Percentiles rank a stretch among this genome's conserved stretches.
phyloP scores from a whole-genome alignment of 257 asterid genomes.

The Solanum lycopersicoides region DNA sequence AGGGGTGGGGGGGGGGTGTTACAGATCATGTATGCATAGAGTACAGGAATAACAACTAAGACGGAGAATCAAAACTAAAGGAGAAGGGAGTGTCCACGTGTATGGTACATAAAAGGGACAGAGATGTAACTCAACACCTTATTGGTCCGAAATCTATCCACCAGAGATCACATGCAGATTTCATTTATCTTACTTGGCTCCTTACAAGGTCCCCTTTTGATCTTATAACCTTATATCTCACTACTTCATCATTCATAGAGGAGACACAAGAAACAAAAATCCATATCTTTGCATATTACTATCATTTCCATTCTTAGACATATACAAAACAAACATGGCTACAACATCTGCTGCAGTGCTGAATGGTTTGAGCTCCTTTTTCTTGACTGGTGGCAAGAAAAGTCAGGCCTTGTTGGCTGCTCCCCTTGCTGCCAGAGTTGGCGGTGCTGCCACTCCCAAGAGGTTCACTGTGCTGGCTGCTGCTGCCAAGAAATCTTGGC shows the following conservation, averaged over 20 bases:
- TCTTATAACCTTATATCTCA: slow-evolving; percentile 9
- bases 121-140: slow-evolving; percentile 25
- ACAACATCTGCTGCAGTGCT: slow-evolving; percentile 85
- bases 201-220: slow-evolving; percentile 13
- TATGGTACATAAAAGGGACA: slow-evolving; percentile 1
- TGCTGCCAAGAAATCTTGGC: slow-evolving; percentile 81
- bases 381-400: slow-evolving; percentile 72
- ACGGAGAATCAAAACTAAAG: slow-evolving; percentile 7
- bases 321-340: slow-evolving; percentile 35
- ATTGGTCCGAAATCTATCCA: slow-evolving; percentile 58
- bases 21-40: neutral
- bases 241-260: slow-evolving; percentile 6
- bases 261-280: neutral
- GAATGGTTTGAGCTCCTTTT: slow-evolving; percentile 64
- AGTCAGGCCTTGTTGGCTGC: slow-evolving; percentile 44
- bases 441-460: slow-evolving; percentile 27
- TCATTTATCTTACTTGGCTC: slow-evolving; percentile 57
- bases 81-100: slow-evolving; percentile 27
- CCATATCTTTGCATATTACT: neutral
- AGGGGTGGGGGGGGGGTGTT: neutral
- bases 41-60: neutral
- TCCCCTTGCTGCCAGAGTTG: slow-evolving; percentile 30
- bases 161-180: slow-evolving; percentile 12
- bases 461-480: slow-evolving; percentile 58
- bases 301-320: neutral